phyloP scores from a whole-genome alignment of 345 rosid species.

The Odontarrhena argentea region DNA sequence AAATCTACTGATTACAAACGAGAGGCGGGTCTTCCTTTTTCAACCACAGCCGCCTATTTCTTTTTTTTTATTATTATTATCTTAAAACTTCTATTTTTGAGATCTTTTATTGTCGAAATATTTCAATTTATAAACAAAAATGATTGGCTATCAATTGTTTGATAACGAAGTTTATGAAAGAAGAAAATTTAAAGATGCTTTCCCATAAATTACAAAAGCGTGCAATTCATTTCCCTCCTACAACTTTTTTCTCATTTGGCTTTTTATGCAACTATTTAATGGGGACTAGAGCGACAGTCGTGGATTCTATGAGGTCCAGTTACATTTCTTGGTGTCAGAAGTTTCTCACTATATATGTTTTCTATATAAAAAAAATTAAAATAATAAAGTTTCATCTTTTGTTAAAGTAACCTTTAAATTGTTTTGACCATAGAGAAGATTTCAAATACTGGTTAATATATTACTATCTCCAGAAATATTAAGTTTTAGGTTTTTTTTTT shows the following conservation, averaged over 20 bases:
- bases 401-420: too few species aligned
- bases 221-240: slow-evolving; percentile 22
- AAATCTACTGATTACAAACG: slow-evolving; percentile 31
- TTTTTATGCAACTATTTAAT: slow-evolving; percentile 34
- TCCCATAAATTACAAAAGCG: slow-evolving; percentile 11
- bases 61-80: not conserved
- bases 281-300: slow-evolving; percentile 38
- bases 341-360: not conserved
- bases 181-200: slow-evolving; percentile 18
- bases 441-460: too few species aligned
- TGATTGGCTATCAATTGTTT: slow-evolving; percentile 17
- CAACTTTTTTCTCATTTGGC: slow-evolving; percentile 2
- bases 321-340: slow-evolving; percentile 36
- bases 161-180: not conserved
- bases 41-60: slow-evolving; percentile 38
- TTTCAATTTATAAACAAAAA: not conserved
- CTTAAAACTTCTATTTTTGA: slow-evolving; percentile 4
- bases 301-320: slow-evolving; percentile 45
- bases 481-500: too few species aligned
- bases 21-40: slow-evolving; percentile 40
- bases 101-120: not conserved
- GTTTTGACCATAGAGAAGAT: too few species aligned
- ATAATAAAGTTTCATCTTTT: too few species aligned
- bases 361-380: too few species aligned
- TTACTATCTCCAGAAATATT: too few species aligned